phyloP scores from a whole-genome alignment of 805 yeast species.

The Wickerhamomyces queroliae region DNA sequence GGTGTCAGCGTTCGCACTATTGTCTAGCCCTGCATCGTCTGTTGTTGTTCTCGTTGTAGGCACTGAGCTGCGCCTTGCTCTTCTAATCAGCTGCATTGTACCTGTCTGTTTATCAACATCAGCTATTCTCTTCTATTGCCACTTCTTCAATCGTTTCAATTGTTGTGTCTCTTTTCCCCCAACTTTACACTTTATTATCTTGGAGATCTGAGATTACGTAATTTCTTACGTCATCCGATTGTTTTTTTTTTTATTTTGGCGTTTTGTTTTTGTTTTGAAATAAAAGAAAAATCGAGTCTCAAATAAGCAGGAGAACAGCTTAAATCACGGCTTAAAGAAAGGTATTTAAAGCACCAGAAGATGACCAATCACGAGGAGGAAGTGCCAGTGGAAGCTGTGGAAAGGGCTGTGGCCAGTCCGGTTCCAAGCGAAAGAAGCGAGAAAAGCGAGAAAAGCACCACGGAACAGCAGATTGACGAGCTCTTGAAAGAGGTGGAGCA shows the following conservation, averaged over 20 bases:
- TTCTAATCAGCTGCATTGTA: not conserved
- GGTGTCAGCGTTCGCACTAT: too few species aligned
- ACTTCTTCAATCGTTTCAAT: too few species aligned
- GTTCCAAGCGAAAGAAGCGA: too few species aligned
- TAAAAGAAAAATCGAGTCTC: not conserved
- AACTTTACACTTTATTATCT: not conserved
- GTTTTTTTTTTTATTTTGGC: not conserved
- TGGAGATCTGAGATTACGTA: not conserved
- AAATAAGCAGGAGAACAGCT: not conserved
- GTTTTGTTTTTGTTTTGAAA: not conserved
- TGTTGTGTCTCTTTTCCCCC: not conserved
- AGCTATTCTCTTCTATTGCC: too few species aligned
- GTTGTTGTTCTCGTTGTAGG: too few species aligned
- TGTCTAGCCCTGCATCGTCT: too few species aligned
- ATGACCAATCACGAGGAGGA: not conserved
- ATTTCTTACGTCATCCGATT: not conserved
- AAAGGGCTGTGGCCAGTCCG: not conserved
- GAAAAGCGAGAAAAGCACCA: not conserved
- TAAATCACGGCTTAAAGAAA: not conserved
- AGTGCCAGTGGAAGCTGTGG: not conserved
- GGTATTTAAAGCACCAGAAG: not conserved
- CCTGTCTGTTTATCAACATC: not conserved
- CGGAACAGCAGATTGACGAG: slow-evolving; percentile 23
- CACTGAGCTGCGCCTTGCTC: not conserved
- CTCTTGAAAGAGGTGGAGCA: slow-evolving; percentile 20